Percentiles rank a stretch among this genome's conserved stretches.
phyloP scores from a whole-genome alignment of 306 rosid species.

The Ceratonia siliqua region DNA sequence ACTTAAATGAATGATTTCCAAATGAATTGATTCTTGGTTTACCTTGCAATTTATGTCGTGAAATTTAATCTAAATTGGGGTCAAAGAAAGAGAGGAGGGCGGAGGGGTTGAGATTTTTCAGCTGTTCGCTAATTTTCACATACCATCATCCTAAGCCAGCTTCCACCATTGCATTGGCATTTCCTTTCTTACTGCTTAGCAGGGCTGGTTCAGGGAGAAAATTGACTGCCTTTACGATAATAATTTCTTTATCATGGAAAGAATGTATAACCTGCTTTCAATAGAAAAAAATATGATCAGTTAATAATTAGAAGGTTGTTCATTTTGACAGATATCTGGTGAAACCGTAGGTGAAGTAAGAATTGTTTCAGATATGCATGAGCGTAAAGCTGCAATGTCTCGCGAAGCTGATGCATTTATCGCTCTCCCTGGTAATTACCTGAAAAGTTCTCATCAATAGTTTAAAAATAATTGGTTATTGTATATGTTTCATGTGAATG shows the following conservation, averaged over 20 bases:
- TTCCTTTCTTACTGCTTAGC: conserved; percentile 17
- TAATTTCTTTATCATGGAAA: conserved; percentile 15
- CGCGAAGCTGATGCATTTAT: conserved; percentile 89
- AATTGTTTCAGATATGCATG: conserved; percentile 93
- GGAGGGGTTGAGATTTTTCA: background rate
- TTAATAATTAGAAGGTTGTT: conserved; percentile 19
- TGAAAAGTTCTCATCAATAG: conserved; percentile 19
- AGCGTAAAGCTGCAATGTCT: conserved; percentile 95
- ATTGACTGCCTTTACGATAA: conserved; percentile 3
- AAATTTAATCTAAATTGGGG: background rate
- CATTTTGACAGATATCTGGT: conserved; percentile 80
- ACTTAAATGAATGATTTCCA: conserved; percentile 4
- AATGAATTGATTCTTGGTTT: conserved; percentile 3
- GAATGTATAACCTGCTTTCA: conserved; percentile 18
- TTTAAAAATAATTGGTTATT: conserved; percentile 16
- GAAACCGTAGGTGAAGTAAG: conserved; percentile 88
- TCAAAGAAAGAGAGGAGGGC: background rate
- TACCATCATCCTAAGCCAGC: background rate
- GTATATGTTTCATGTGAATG: conserved; percentile 17
- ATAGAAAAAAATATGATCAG: conserved; percentile 12
- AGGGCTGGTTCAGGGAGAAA: conserved; percentile 13
- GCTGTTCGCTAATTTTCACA: background rate
- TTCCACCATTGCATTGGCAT: conserved; percentile 11
- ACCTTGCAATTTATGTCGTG: background rate
- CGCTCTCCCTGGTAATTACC: conserved; percentile 85